Evolutionary conservation across 176 grass and related monocot species (phyloP).

Genomic region (Hsuehochloa calcarea): DNA sequence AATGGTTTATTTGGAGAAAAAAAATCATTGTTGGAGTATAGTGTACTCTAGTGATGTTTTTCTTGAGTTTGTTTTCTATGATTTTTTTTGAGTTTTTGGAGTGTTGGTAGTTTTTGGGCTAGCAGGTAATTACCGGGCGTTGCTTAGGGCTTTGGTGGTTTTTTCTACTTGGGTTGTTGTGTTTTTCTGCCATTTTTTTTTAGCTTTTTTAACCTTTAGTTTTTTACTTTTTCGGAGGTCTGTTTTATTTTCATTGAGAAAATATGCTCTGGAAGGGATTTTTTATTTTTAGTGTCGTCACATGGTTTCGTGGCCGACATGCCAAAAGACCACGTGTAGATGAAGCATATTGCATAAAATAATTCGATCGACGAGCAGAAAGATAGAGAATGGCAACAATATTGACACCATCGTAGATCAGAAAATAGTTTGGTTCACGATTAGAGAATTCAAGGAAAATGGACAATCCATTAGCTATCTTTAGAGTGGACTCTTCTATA

Average conservation of each 20-base stretch:
- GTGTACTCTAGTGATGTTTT: not conserved
- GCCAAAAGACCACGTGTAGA: not conserved
- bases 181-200: not conserved
- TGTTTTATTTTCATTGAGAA: not conserved
- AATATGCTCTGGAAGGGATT: too few species aligned
- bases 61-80: not conserved
- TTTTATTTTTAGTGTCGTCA: not conserved
- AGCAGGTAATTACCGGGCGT: not conserved
- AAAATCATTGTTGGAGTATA: not conserved
- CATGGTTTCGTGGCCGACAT: rapidly evolving
- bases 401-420: not conserved
- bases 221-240: not conserved
- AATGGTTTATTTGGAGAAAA: too few species aligned
- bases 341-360: not conserved
- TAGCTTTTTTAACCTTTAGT: not conserved
- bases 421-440: not conserved
- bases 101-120: not conserved
- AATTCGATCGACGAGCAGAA: not conserved
- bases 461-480: not conserved
- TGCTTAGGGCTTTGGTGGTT: not conserved
- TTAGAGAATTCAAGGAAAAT: not conserved
- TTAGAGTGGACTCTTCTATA: not conserved
- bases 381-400: not conserved
- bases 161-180: too few species aligned
- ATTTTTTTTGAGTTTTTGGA: not conserved